These are phyloP conservation scores for Diophrys appendiculata DNA, from an alignment of 73 alveolate species.

Conservation along the genomic window DNA sequence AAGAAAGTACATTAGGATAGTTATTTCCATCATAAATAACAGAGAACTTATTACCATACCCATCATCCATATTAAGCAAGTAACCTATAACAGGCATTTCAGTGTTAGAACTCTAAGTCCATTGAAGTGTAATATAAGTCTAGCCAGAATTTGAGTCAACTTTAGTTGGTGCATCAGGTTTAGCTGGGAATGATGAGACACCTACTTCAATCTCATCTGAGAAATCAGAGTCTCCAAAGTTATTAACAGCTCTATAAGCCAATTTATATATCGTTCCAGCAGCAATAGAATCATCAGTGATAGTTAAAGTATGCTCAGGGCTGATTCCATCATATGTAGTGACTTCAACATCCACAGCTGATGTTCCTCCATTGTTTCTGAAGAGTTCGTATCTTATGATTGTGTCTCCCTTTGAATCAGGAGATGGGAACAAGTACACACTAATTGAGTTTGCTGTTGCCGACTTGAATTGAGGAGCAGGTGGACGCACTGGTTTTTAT, in stretches of 20 bases:
- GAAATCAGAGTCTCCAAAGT: constrained; percentile 40
- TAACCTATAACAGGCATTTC: constrained; percentile 67
- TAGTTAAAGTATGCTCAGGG: constrained; percentile 1
- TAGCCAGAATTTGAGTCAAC: constrained; percentile 25
- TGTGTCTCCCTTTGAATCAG: constrained; percentile 40
- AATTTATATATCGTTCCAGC: constrained; percentile 62
- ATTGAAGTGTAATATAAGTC: constrained; percentile 33
- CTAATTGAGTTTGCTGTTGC: constrained; percentile 54
- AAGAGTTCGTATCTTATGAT: constrained; percentile 40
- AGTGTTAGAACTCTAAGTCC: constrained; percentile 48
- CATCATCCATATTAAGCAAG: constrained; percentile 60
- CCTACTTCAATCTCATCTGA: constrained; percentile 65
- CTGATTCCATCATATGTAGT: constrained; percentile 21
- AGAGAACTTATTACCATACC: constrained; percentile 52
- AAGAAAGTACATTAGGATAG: constrained; percentile 58
- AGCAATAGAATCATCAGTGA: constrained; percentile 14
- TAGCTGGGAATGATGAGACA: constrained; percentile 51
- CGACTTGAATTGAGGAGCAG: constrained; percentile 54
- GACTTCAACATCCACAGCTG: constrained; percentile 23
- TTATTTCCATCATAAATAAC: constrained; percentile 55
- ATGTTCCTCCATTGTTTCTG: constrained; percentile 59
- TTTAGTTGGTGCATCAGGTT: constrained; percentile 37
- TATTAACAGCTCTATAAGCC: constrained; percentile 44
- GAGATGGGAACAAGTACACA: constrained; percentile 21
- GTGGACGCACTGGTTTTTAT: constrained; percentile 46